phyloP scores from a whole-genome alignment of 2,329 filamentous ascomycete genomes.

The Fusarium anguioides region DNA sequence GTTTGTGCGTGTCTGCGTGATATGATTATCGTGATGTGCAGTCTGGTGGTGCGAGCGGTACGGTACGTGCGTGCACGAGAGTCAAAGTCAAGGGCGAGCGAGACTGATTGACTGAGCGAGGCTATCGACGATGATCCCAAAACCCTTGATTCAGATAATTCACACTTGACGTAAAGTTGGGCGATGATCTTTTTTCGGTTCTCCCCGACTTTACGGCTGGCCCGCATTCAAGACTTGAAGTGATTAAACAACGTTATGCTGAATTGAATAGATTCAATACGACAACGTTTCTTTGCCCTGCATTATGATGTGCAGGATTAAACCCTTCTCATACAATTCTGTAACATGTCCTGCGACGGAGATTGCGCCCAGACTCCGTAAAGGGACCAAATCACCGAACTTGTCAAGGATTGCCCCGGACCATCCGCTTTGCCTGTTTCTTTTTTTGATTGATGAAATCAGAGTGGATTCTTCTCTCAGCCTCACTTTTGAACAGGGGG shows the following conservation, averaged over 20 bases:
- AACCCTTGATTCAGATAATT: constrained; percentile 14
- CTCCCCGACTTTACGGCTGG: background rate
- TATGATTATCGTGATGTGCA: constrained; percentile 21
- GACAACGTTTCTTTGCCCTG: too few species aligned
- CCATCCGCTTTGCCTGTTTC: too few species aligned
- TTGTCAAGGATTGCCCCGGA: constrained; percentile 14
- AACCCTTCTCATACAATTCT: constrained; percentile 35
- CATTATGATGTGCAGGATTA: constrained; percentile 24
- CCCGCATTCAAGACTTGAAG: too few species aligned
- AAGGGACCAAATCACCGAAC: constrained; percentile 9
- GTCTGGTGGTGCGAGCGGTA: too few species aligned
- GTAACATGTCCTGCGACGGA: constrained; percentile 42
- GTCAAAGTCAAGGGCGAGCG: background rate
- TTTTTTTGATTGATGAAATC: background rate
- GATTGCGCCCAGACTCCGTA: constrained; percentile 19
- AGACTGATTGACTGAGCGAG: too few species aligned
- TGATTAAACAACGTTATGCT: background rate
- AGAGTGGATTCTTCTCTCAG: constrained; percentile 23
- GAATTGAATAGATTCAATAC: too few species aligned
- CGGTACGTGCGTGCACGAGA: background rate
- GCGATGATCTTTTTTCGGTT: too few species aligned
- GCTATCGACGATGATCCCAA: constrained; percentile 25
- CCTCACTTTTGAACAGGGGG: constrained; percentile 35
- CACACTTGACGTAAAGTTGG: background rate
- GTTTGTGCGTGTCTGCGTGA: too few species aligned